Conservation (phyloP, 352 stramenopile species). For the Phytophthora cryptogea region DNA sequence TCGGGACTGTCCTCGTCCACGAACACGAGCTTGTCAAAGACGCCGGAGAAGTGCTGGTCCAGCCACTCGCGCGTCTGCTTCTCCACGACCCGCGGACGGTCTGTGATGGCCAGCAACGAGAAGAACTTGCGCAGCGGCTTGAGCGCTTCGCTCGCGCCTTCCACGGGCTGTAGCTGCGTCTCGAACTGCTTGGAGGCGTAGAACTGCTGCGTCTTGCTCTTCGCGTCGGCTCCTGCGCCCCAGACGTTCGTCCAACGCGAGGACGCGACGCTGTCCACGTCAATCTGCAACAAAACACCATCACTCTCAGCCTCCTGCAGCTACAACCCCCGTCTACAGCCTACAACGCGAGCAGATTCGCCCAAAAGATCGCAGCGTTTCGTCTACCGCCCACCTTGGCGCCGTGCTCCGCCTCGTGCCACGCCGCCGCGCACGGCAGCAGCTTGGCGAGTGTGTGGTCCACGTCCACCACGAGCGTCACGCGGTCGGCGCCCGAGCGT, state of each 20-base stretch:
- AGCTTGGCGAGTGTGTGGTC: conserved; percentile 67
- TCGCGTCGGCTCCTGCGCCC: conserved; percentile 19
- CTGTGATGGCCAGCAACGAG: conserved; percentile 61
- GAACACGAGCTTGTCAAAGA: conserved; percentile 82
- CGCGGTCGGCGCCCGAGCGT: conserved; percentile 39
- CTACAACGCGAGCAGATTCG: not conserved
- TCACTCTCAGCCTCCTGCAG: not conserved
- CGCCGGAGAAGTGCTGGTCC: conserved; percentile 55
- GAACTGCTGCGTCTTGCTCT: conserved; percentile 49
- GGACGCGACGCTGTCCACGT: conserved; percentile 16
- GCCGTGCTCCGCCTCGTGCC: conserved; percentile 54
- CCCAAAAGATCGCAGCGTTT: conserved; percentile 7
- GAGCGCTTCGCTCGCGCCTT: conserved; percentile 41
- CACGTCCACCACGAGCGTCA: conserved; percentile 62
- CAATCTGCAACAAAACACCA: conserved; percentile 28
- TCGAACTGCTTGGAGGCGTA: conserved; percentile 58
- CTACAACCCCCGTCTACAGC: not conserved
- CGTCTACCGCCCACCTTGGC: conserved; percentile 30
- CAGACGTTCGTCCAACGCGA: conserved; percentile 44
- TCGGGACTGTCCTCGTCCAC: conserved; percentile 50
- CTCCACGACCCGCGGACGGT: conserved; percentile 62
- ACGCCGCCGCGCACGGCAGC: conserved; percentile 45
- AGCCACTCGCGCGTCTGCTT: conserved; percentile 79
- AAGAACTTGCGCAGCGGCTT: conserved; percentile 68
- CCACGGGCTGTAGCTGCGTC: conserved; percentile 35